Base-by-base conservation (phyloP, 2,329 filamentous ascomycete genomes). In the Scedosporium minutisporum region DNA sequence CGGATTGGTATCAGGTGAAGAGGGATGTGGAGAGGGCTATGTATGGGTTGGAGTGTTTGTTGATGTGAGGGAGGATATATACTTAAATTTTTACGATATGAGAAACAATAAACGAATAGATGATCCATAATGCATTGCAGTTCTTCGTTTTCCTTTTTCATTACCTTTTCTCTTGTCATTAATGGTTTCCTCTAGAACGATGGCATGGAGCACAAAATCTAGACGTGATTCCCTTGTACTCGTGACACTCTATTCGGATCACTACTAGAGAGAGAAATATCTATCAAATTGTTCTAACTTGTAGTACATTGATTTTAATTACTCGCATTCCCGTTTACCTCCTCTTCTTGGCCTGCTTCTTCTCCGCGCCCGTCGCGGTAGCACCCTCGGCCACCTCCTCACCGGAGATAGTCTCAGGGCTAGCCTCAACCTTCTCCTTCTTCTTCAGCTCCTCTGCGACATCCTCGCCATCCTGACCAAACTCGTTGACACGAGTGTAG, bases 391-490 rank as follows among this genome's bases (percentile, higher is more conserved):
- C 64, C 64, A 66, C 65, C 57, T 69, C 76, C 6, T 72, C 73
- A 1, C 72, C 68, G 68, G 75, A 73, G 4, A 71, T 71, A 25
- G 71, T 74, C 65, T 73, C 73, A 44, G 72, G 70, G 63, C 71
- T 69, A 60, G 72, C 69, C 70, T 79, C 75, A 61, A 77, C 73
- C 25, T 73, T 74, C 5, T 71, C 70, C 67, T 68, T 70, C 46
- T 70, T 66, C 62, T 72, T 71, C 10, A 66, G 66, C 65, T 74
- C 71, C 57, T 81, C 81, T 42, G 85, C 83, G 23, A 92, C 90
- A 27, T 91, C 89, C n/a, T 96, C 93, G n/a, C 95, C 95, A 42
- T 93, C 95, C 80, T 97, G 95, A 7, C 95, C 95, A 72, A 97
- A 99, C 76, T 99, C 95, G 74, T 99, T 99, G 72, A 99, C 89